Conservation (phyloP, 345 rosid genomes). For the Pugionium cornutum region DNA sequence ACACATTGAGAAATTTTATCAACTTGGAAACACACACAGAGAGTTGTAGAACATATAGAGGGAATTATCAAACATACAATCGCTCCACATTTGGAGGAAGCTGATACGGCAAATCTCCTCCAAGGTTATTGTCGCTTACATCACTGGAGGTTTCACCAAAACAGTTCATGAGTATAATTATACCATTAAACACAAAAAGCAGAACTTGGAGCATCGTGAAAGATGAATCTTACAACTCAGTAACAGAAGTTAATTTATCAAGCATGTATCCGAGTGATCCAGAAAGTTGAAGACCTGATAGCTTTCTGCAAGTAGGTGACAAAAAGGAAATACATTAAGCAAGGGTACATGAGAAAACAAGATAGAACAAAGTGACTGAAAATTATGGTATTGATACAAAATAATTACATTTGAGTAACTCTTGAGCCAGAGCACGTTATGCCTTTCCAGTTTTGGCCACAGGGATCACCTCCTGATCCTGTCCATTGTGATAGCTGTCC, state of each 20-base stretch:
- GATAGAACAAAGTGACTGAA: background rate
- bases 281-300: conserved; percentile 74
- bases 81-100: conserved; percentile 61
- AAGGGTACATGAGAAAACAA: background rate
- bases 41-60: conserved; percentile 6
- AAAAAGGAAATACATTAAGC: conserved; percentile 13
- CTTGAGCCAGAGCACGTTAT: conserved; percentile 69
- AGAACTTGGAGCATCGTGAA: background rate
- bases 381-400: background rate
- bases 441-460: conserved; percentile 92
- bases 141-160: conserved; percentile 61
- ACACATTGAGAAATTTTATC: background rate
- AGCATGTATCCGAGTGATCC: conserved; percentile 67
- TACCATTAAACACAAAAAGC: too few relatives aligned
- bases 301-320: conserved; percentile 52
- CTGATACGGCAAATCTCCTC: conserved; percentile 55
- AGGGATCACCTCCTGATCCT: conserved; percentile 72
- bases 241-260: conserved; percentile 52
- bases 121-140: conserved; percentile 73
- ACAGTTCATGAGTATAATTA: conserved; percentile 14
- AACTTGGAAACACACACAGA: background rate
- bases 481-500: conserved; percentile 71
- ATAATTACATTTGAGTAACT: conserved; percentile 75
- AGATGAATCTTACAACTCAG: conserved; percentile 67
- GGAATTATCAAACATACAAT: conserved; percentile 55